Evolutionary conservation across 1,284 basidiomycete species (phyloP), one percentile per base, ranked within the genome.

Genomic region (Golubevia sp.): DNA sequence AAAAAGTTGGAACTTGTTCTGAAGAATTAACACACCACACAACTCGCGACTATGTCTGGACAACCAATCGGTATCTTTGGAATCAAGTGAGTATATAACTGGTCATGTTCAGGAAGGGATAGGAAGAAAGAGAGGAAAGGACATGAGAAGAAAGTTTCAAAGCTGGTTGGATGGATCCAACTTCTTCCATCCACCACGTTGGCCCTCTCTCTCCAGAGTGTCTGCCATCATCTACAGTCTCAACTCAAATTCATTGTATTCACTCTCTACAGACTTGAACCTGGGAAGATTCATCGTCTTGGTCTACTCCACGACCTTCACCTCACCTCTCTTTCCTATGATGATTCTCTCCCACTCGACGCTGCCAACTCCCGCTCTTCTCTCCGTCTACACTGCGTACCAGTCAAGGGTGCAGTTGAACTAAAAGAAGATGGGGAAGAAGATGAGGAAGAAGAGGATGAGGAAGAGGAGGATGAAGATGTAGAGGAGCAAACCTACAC

Each of bases 261-360:
- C 18, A 2, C 18, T 44, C 11, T 44, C 38, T 4, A 13, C 38
- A 44, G 38, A 18, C 11, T 82, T 57, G 61, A 67, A 3, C 76
- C 77, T 26, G 76, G 76, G 59, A 76, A 78, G 71, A 69, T 75
- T 63, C 66, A 76, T 67, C 68, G 68, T 34, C 67, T 82, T 58
- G 75, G 76, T 61, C 68, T 76, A 15, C 64, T 71, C 56, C 66
- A 72, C 21, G 79, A 81, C 62, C 69, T 82, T 54, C 67, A 67
- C 64, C 77, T 82, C 71, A 79, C 79, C 56, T 77, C 79, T 70
- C 68, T 82, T 54, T 67, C 74, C 51, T 73, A 76, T 44, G 68
- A 63, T 3, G 75, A 79, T 59, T 59, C 66, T 53, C 73, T 77
- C 55, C 56, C 55, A 64, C 67, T 49, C 69, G 71, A 56, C 70